Base-by-base conservation (phyloP, 75 land plant species). In the Pinus taeda region DNA sequence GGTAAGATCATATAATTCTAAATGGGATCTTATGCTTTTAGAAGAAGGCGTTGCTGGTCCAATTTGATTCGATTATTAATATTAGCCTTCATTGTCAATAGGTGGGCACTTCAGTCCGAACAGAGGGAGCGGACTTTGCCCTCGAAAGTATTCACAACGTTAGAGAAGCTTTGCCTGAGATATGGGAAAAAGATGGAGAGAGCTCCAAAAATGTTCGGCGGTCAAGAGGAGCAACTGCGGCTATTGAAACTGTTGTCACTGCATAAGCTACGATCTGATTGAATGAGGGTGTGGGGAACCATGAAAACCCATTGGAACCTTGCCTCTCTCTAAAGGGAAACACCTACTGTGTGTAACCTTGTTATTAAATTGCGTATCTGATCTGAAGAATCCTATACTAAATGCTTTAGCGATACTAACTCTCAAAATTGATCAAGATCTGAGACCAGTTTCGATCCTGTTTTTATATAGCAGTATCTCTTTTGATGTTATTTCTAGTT, bases 81-180 rank as follows among this genome's bases (percentile, higher is more conserved):
- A 12, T 6, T 62, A 29, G 55, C 17, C 9, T 6, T 69, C 22
- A 42, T 9, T 75, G 3, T n/a, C 2, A 71, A 58, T 79, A 92
- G 92, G 88, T 92, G 60, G 97, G 95, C 6, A 90, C 75, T 33
- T 81, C 85, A 8, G 79, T 81, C 66, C 79, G 85, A 67, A 76
- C 78, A 7, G 93, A 92, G 76, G 97, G 92, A 12, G 95, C 97
- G 59, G 97, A 94, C 65, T 88, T 84, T 76, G 87, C 85, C 15
- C 77, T 94, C 24, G 90, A 80, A 42, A 90, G 85, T 81, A 92
- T 94, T 56, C 95, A 92, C 76, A 87, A 94, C 73, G 76, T 92
- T 14, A 85, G 57, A 76, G 88, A 90, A 79, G 92, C 91, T 30
- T 22, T 94, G 65, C 89, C 93, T 8, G 92, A 88, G 85, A 88